A percentile compares a stretch with the other conserved stretches of the same genome.
Conservation (phyloP, 2,329 filamentous ascomycete species). For the Magnaporthales sp. region DNA sequence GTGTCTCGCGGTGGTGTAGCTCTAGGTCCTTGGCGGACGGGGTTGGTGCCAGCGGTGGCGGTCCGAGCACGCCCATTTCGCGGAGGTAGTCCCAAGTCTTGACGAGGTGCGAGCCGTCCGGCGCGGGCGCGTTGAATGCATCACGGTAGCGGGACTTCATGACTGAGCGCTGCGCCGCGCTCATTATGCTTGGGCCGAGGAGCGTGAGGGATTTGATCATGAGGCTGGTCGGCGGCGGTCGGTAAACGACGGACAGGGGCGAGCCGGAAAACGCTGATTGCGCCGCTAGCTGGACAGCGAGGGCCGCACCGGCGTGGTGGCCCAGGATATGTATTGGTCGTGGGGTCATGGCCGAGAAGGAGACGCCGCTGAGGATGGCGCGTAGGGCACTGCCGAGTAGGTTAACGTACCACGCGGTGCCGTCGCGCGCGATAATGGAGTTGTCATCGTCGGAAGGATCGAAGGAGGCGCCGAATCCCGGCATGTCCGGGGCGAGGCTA, state of each 20-base stretch:
- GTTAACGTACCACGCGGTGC: not conserved
- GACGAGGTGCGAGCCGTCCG: not conserved
- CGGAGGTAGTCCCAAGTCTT: not conserved
- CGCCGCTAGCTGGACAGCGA: not conserved
- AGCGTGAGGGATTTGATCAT: not conserved
- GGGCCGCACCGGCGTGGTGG: conserved; percentile 1
- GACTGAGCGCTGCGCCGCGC: not conserved
- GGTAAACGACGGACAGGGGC: not conserved
- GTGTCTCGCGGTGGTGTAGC: not conserved
- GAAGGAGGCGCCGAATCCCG: not conserved
- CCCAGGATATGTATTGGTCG: not conserved
- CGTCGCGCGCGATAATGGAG: not conserved
- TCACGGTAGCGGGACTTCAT: not conserved
- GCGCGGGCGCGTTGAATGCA: not conserved
- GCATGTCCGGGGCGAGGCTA: not conserved
- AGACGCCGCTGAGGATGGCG: not conserved
- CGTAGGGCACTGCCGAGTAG: not conserved
- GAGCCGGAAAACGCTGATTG: not conserved
- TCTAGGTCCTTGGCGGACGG: not conserved
- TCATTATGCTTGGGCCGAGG: not conserved
- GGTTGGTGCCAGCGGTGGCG: not conserved
- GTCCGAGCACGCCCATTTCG: not conserved
- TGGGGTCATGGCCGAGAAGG: not conserved
- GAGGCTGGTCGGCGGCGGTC: not conserved
- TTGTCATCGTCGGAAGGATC: not conserved